These are phyloP conservation scores for Tetrapisispora namnaoensis DNA, from an alignment of 805 yeast species.

Conservation along the genomic window DNA sequence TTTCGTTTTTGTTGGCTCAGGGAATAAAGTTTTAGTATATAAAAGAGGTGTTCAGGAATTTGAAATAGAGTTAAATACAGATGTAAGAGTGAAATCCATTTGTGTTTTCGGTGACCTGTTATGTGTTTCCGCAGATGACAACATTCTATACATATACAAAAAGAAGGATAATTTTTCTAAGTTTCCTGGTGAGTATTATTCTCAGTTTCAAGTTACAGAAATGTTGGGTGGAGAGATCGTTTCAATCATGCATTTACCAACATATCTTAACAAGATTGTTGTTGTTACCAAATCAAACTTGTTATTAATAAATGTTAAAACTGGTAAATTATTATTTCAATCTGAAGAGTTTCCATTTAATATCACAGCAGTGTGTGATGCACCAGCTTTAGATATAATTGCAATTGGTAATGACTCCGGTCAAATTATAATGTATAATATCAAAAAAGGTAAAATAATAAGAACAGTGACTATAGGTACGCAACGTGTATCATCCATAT, in stretches of 20 bases:
- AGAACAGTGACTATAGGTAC: conserved; percentile 39
- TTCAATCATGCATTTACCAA: conserved; percentile 60
- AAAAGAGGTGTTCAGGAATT: conserved; percentile 63
- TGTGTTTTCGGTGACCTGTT: conserved; percentile 71
- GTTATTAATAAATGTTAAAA: conserved; percentile 60
- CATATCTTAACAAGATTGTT: conserved; percentile 81
- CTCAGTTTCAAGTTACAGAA: conserved; percentile 48
- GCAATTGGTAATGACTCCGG: conserved; percentile 74
- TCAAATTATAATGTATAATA: conserved; percentile 51
- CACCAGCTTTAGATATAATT: conserved; percentile 79
- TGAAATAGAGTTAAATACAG: conserved; percentile 27
- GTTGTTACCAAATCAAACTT: conserved; percentile 65
- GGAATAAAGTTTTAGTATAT: conserved; percentile 62
- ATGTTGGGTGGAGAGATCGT: conserved; percentile 59
- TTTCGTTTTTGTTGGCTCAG: conserved; percentile 69
- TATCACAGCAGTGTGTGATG: conserved; percentile 62
- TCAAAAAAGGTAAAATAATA: conserved; percentile 51
- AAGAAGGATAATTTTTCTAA: conserved; percentile 31
- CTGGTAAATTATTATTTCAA: conserved; percentile 61
- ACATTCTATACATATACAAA: conserved; percentile 45
- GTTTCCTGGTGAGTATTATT: conserved; percentile 54
- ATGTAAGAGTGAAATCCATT: conserved; percentile 37
- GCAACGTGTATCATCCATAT: conserved; percentile 44
- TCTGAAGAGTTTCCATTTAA: conserved; percentile 44
- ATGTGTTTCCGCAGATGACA: conserved; percentile 42